Percentiles rank a stretch among this genome's conserved stretches.
phyloP scores from a whole-genome alignment of 2,329 filamentous ascomycete genomes.

The Trichophyton schoenleinii region DNA sequence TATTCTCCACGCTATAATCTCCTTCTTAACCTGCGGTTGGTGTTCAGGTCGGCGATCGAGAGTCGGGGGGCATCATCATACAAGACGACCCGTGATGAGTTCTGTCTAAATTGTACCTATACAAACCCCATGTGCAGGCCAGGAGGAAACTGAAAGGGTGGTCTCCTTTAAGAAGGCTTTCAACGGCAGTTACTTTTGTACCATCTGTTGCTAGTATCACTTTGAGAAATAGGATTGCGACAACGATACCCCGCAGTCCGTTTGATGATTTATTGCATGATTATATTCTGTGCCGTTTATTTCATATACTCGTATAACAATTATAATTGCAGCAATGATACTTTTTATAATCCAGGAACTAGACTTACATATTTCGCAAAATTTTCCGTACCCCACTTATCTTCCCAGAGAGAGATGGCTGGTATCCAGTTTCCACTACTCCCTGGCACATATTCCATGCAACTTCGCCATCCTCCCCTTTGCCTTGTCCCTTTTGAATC shows the following conservation, averaged over 20 bases:
- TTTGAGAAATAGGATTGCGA: neutral
- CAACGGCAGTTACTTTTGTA: neutral
- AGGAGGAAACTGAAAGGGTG: neutral
- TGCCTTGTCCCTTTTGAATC: constrained; percentile 48
- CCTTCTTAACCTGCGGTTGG: constrained; percentile 44
- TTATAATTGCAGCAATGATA: neutral
- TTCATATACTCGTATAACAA: neutral
- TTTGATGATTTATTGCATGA: neutral
- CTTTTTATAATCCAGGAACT: neutral
- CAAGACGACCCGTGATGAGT: constrained; percentile 8
- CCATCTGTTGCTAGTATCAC: neutral
- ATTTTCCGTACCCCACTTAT: constrained; percentile 27
- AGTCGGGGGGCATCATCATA: neutral
- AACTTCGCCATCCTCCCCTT: constrained; percentile 41
- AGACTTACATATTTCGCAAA: constrained; percentile 26
- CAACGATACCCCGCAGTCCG: neutral
- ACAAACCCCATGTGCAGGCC: neutral
- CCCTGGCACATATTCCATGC: constrained; percentile 47
- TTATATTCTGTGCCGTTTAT: too few relatives aligned
- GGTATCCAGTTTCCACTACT: constrained; percentile 36
- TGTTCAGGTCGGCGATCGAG: constrained; percentile 19
- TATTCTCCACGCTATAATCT: constrained; percentile 54
- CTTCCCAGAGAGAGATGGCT: constrained; percentile 31
- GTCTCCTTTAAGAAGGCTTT: neutral
- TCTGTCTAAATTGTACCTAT: constrained; percentile 3